Evolutionary conservation across 2,329 filamentous ascomycete genomes (phyloP), one percentile per base, ranked within the genome.

Genomic region (Fusarium papillatum): DNA sequence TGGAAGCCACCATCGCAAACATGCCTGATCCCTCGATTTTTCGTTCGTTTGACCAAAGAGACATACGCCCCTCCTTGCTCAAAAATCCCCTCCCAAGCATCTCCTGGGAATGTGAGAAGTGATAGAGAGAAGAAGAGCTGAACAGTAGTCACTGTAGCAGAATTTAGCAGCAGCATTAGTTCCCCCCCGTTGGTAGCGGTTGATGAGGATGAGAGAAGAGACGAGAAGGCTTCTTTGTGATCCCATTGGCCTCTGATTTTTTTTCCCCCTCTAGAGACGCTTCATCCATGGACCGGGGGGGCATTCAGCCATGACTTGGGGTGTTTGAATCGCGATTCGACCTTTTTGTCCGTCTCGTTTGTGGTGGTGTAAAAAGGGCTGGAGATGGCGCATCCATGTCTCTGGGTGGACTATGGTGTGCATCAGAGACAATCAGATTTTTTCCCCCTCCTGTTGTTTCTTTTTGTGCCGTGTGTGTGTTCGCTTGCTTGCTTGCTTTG

Each of bases 21-120:
- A 72, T 69, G 48, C 48, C 70, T 68, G 41, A 69, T 60, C 65
- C 57, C 36, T 43, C 64, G 41, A 24, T 53, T 53, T 62, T 10
- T 43, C 24, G 24, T 64, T 22, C 24, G 41, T 70, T 41, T 46
- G 48, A 62, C 16, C 9, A 50, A 50, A 50, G 19, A 43, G 55
- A 53, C 70, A 34, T 59, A 68, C 65, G 69, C 60, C 50, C 22
- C 41, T 34, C 57, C 55, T 26, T 61, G 22, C 36, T 57, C 31
- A 38, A 62, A 63, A 62, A 63, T 16, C 43, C 22, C 39, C 41
- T 38, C 36, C 46, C 50, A 57, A 46, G 41, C 61, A 66, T 61
- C 63, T 71, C 48, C 24, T 39, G 55, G 5, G 66, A 76, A 76
- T 74, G 41, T 76, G 74, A 76, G 62, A 76, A 69, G 16, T 76